A percentile compares a stretch with the other conserved stretches of the same genome.
Conservation (phyloP, 345 rosid genomes). For the Aurinia saxatilis region DNA sequence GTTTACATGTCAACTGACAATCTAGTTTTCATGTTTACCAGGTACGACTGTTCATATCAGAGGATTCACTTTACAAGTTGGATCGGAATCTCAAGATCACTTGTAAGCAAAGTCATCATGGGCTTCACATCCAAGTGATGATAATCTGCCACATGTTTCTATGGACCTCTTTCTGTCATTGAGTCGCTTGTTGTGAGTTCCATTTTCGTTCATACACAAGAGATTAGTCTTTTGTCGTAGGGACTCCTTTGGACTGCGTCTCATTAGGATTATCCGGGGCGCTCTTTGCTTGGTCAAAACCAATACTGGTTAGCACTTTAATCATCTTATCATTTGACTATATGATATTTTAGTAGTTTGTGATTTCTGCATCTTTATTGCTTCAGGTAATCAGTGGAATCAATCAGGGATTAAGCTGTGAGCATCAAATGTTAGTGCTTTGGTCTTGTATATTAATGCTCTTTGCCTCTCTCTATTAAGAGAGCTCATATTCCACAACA, state of each 20-base stretch:
- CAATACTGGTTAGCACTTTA: conserved; percentile 64
- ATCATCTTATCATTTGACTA: conserved; percentile 5
- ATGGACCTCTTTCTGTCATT: conserved; percentile 34
- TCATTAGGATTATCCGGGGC: conserved; percentile 94
- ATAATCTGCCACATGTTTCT: conserved; percentile 71
- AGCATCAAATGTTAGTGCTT: conserved; percentile 65
- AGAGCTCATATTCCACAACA: too few relatives aligned
- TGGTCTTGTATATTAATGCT: conserved; percentile 9
- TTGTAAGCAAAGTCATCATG: conserved; percentile 90
- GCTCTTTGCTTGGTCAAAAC: conserved; percentile 90
- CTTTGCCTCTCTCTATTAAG: too few relatives aligned
- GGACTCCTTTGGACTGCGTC: conserved; percentile 98
- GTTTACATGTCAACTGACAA: too few relatives aligned
- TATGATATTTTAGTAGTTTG: too few relatives aligned
- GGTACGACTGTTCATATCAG: conserved; percentile 75
- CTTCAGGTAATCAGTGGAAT: conserved; percentile 94
- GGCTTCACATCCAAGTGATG: conserved; percentile 61
- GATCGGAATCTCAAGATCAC: conserved; percentile 76
- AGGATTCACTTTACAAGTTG: conserved; percentile 84
- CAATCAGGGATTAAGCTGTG: conserved; percentile 87
- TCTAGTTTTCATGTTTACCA: conserved; percentile 32
- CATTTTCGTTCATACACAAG: too few relatives aligned
- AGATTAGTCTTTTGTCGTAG: conserved; percentile 50
- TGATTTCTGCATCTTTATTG: neutral
- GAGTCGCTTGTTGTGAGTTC: too few relatives aligned